Evolutionary conservation across 768 basidiomycete species (phyloP), one percentile per base, ranked within the genome.

Genomic region (Xerocomus brunneocitrinus): DNA sequence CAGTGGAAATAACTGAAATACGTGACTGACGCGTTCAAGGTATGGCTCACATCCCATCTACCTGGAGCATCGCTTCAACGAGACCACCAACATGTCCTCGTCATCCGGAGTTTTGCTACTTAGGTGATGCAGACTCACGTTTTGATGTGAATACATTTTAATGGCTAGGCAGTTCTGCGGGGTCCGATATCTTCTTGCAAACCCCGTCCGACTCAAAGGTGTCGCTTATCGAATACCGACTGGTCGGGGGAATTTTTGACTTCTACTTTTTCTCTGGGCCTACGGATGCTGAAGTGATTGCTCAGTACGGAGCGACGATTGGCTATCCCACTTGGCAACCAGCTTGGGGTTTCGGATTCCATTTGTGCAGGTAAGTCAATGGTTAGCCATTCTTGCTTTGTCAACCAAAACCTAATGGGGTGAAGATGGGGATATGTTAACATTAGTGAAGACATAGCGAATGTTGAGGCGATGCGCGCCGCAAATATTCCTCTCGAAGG

Each of bases 401-500:
- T n/a, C 28, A 19, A 14, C 16, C 12, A 5, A 32, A 16, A 27
- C 7, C n/a, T 53, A 19, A 24, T 55, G 14, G 8, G 39, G 5
- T 0, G 7, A 25, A 64, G 57, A 41, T 83, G 77, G 78, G 80
- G 80, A 5, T 81, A 79, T 53, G 52, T 61, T 25, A 72, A 79
- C 58, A 60, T 89, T n/a, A 78, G 73, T 50, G 83, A 85, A 58
- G 83, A 82, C 8, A 73, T 73, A 28, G 75, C 77, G 48, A 76
- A 79, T 22, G 81, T 84, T 48, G 64, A 63, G 32, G 78, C 70
- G 57, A 89, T 78, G 88, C 75, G 82, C 16, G 80, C 76, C 19
- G 86, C 87, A 0, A 74, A 80, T 49, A 81, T 92, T 54, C 90
- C 89, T n/a, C 75, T 91, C 6, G 89, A 92, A 79, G 81, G 83